Base-by-base conservation (phyloP, 108 stramenopile genomes). In the Cyclotella distinguenda region DNA sequence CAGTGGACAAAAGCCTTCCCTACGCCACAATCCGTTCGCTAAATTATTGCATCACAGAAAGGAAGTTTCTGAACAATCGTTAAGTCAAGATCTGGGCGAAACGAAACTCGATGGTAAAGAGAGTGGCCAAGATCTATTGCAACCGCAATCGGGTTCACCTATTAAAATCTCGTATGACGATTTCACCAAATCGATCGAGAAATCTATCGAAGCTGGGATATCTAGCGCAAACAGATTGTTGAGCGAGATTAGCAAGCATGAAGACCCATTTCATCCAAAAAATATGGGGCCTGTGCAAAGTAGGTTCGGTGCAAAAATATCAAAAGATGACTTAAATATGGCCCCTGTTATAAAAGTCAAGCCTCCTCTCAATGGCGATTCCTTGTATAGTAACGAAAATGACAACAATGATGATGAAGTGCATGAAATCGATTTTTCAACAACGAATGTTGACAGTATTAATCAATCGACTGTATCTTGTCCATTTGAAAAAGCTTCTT, bases 201-300 rank as follows among this genome's bases (percentile, higher is more conserved):
- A 44, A 27, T 59, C 58, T 13, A 27, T 44, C 27, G 58, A 43
- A 43, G 40, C 40, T 5, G 40, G 34, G 6, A 25, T 36, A 4
- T 38, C 55, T 9, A 21, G 55, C 21, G 55, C 38, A 4, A 23
- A 36, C 21, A 43, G 27, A 42, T 11, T 53, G 16, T 21, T 53
- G 13, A 32, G 18, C 18, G 51, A 44, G 25, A 42, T 59, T 0
- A 59, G 58, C 18, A 40, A 59, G 21, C 27, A 42, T 7, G 58
- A 59, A 1, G 58, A 59, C 58, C 58, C 58, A 27, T 59, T 59
- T 19, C 34, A 59, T 13, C 58, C 58, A 4, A 59, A 59, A 19
- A 59, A 44, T 27, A 12, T 8, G 5, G 13, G 27, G 4, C 58
- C 58, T 0, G 19, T 15, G 12, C 12, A 28, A 19, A 59, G 42